Evolutionary conservation across 805 yeast genomes (phyloP).

Genomic region (Wickerhamiella vanderwaltii): DNA sequence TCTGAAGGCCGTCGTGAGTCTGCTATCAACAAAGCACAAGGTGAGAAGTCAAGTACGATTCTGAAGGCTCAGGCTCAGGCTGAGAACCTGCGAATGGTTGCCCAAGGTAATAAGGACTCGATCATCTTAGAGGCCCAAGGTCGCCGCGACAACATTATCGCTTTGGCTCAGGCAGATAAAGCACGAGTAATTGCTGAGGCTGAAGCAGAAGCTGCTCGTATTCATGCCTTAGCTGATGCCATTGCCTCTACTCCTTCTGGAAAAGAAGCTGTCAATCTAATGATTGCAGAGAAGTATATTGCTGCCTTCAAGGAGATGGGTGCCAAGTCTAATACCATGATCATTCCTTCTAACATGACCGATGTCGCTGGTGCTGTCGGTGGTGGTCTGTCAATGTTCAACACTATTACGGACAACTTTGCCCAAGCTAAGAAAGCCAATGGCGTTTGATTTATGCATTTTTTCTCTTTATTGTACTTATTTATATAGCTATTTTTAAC

Average conservation of each 20-base stretch:
- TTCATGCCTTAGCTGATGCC: slow-evolving; percentile 50
- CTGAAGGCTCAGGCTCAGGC: slow-evolving; percentile 59
- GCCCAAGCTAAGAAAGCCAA: not conserved
- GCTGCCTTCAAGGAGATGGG: slow-evolving; percentile 68
- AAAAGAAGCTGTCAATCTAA: slow-evolving; percentile 56
- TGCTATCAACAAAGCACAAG: slow-evolving; percentile 68
- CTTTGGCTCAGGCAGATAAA: slow-evolving; percentile 24
- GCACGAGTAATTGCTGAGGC: slow-evolving; percentile 54
- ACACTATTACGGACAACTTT: slow-evolving; percentile 25
- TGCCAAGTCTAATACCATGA: slow-evolving; percentile 60
- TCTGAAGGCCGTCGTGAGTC: slow-evolving; percentile 70
- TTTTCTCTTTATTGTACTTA: no score
- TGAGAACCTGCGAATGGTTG: slow-evolving; percentile 49
- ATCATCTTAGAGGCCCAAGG: slow-evolving; percentile 44
- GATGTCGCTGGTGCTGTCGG: slow-evolving; percentile 61
- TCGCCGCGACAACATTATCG: not conserved
- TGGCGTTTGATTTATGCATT: no score
- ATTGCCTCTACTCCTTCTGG: slow-evolving; percentile 59
- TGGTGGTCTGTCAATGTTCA: slow-evolving; percentile 57
- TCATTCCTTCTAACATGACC: slow-evolving; percentile 59
- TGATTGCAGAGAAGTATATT: slow-evolving; percentile 69
- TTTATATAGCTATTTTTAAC: no score
- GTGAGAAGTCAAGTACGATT: slow-evolving; percentile 55
- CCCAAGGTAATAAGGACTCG: slow-evolving; percentile 63
- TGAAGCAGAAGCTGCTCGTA: slow-evolving; percentile 50